Evolutionary conservation across 2,329 filamentous ascomycete species (phyloP).

Genomic region (Ceratocystis alfenasii): DNA sequence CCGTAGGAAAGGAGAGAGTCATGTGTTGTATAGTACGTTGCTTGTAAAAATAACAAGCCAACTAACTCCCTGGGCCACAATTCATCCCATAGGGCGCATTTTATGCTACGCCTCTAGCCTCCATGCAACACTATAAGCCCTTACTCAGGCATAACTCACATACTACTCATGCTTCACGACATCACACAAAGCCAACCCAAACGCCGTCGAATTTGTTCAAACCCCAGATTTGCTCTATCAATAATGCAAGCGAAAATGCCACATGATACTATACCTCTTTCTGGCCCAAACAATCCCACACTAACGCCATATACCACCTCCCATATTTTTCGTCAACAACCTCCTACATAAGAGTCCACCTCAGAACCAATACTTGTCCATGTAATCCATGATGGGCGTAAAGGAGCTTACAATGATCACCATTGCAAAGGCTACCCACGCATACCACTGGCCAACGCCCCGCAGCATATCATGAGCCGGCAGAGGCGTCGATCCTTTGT

Average conservation of each 20-base stretch:
- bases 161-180: not conserved
- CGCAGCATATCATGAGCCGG: conserved; percentile 11
- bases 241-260: not conserved
- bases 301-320: not conserved
- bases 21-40: not conserved
- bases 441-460: conserved; percentile 19
- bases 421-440: conserved; percentile 20
- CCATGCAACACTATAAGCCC: not conserved
- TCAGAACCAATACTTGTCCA: conserved; percentile 22
- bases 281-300: not conserved
- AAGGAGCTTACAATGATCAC: conserved; percentile 18
- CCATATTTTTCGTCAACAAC: not conserved
- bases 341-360: not conserved
- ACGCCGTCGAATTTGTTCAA: not conserved
- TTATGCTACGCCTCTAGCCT: not conserved
- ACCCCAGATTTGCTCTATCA: not conserved
- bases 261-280: not conserved
- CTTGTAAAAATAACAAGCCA: not conserved
- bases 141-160: not conserved
- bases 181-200: no score
- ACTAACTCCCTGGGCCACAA: not conserved
- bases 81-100: no score
- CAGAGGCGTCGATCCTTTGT: conserved; percentile 18
- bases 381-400: conserved; percentile 20
- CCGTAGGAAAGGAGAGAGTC: not conserved